phyloP scores from a whole-genome alignment of 176 grass and related monocot genomes.

The Cocos nucifera region DNA sequence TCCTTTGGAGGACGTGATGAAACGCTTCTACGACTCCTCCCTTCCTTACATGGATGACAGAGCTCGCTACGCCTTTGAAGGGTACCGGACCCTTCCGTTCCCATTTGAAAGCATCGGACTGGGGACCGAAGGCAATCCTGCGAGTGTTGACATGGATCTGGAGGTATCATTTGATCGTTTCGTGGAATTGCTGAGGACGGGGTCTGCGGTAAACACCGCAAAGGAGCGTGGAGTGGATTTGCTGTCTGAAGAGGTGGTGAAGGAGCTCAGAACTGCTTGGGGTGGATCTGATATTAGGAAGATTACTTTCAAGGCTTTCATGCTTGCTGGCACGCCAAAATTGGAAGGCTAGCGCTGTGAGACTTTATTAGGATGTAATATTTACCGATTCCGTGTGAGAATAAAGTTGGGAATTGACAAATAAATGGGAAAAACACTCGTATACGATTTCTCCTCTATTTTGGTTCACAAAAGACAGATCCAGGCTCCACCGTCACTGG shows the following conservation, averaged over 20 bases:
- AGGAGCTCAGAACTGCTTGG: conserved; percentile 26
- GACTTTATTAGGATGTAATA: too few relatives aligned
- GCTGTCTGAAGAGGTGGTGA: conserved; percentile 18
- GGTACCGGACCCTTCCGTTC: conserved; percentile 29
- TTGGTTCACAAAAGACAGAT: too few relatives aligned
- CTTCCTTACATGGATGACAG: conserved; percentile 23
- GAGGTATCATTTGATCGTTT: conserved; percentile 26
- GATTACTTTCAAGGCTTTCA: conserved; percentile 29
- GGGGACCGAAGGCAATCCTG: conserved; percentile 22
- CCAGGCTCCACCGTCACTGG: too few relatives aligned
- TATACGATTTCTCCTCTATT: too few relatives aligned
- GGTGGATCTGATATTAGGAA: conserved; percentile 14
- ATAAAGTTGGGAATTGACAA: too few relatives aligned
- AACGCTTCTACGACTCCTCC: conserved; percentile 8
- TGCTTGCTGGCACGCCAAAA: conserved; percentile 18
- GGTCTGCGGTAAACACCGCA: conserved; percentile 19
- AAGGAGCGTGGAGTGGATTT: conserved; percentile 26
- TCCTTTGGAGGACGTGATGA: conserved; percentile 25
- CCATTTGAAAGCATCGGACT: conserved; percentile 31
- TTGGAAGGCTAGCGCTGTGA: too few relatives aligned
- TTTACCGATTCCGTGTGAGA: too few relatives aligned
- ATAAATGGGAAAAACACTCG: too few relatives aligned
- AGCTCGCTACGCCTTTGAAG: neutral
- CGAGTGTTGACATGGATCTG: conserved; percentile 19
- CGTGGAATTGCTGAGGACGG: conserved; percentile 18